Conservation (phyloP, 2,329 filamentous ascomycete genomes). For the Alternaria triticimaculans region DNA sequence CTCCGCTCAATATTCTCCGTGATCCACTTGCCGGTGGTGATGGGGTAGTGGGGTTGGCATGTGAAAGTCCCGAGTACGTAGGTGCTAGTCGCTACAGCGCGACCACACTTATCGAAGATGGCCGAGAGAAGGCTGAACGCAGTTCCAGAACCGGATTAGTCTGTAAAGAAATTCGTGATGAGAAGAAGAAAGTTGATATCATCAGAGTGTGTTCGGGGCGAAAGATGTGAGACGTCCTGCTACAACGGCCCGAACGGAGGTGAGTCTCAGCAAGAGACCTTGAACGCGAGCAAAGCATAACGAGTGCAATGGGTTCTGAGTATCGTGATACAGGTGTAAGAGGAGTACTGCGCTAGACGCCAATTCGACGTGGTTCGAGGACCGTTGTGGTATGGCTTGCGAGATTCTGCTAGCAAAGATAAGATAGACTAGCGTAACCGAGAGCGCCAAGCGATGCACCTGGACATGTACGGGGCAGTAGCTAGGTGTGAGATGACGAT, state of each 20-base stretch:
- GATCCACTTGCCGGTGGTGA: slow-evolving; percentile 14
- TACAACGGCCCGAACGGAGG: neutral
- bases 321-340: neutral
- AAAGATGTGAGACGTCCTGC: neutral
- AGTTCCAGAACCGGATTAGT: neutral
- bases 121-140: neutral
- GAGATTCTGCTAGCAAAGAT: neutral
- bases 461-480: neutral
- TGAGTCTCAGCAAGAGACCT: neutral
- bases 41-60: slow-evolving; percentile 20
- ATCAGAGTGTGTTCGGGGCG: neutral
- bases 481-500: slow-evolving; percentile 1
- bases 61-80: slow-evolving; percentile 32
- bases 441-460: neutral
- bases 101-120: neutral
- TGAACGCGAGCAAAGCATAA: neutral
- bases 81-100: neutral
- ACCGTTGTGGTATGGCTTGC: neutral
- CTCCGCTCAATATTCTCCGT: slow-evolving; percentile 5
- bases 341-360: neutral
- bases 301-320: neutral
- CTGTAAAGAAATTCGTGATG: neutral
- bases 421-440: neutral
- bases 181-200: neutral
- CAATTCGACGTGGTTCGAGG: neutral